Percentiles rank a stretch among this genome's conserved stretches.
Evolutionary conservation across 345 rosid species (phyloP).

Genomic region (Gossypium herbaceum): DNA sequence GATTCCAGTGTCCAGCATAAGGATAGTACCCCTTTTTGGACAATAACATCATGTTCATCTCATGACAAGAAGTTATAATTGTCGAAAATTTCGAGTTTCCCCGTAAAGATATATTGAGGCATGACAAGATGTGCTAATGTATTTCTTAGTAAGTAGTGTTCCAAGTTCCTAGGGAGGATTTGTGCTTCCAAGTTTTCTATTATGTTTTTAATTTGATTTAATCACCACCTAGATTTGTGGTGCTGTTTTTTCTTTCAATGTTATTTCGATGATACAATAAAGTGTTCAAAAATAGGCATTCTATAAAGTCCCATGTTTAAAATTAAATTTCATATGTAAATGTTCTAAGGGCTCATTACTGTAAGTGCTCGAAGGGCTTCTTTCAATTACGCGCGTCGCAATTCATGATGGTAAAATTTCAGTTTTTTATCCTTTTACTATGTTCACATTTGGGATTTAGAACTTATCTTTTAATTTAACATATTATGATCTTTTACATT

Average conservation of each 20-base stretch:
- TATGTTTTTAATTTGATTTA: not conserved
- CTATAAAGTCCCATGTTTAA: not conserved
- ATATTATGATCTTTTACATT: no score
- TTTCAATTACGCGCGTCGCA: no score
- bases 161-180: not conserved
- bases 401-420: no score
- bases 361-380: not conserved
- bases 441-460: no score
- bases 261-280: not conserved
- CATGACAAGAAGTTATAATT: not conserved
- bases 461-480: no score
- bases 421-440: no score
- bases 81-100: not conserved
- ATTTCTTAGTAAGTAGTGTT: not conserved
- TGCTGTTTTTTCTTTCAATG: not conserved
- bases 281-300: not conserved
- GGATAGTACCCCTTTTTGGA: not conserved
- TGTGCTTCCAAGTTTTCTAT: not conserved
- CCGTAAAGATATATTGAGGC: not conserved
- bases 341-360: no score
- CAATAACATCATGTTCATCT: not conserved
- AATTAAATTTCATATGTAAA: no score
- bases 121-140: not conserved
- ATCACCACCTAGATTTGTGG: not conserved
- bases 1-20: slow-evolving; percentile 59